Evolutionary conservation across 257 asterid species (phyloP), one percentile per base, ranked within the genome.

Genomic region (Rubia yunnanensis): DNA sequence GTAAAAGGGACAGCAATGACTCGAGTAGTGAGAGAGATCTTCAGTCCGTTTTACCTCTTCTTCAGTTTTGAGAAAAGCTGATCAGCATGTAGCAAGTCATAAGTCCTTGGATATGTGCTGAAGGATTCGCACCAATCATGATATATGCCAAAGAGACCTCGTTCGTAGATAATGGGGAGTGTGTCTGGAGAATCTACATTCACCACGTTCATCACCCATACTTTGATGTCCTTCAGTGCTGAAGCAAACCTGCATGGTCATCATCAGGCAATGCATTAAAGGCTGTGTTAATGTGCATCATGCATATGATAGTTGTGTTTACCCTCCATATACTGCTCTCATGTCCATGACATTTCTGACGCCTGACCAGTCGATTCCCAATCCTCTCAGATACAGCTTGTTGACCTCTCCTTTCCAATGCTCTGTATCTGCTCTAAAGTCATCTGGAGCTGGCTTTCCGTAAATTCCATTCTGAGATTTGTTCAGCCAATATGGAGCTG

Each of bases 301-400:
- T 56, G 52, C 64, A 60, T 34, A 28, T 44, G 18, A 64, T 23
- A 11, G 61, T 36, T 32, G 54, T 30, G 18, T 31, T 71, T 85
- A 90, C 97, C 97, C 97, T 53, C 96, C 97, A 67, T 88, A 88
- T 28, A 81, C 96, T 62, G 97, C 94, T 88, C 96, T 84, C 84
- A 88, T 80, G 84, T 88, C 98, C 98, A 91, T 88, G 72, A 85
- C 80, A 22, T 88, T 91, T 76, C 96, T 82, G 36, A 88, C 86
- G 26, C 74, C 77, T 18, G 89, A 70, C 97, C 96, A 91, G 76
- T 72, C 83, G 52, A 91, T 83, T 28, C 98, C 98, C 72, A 91
- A 44, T 26, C 84, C 89, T 8, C 69, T 78, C 74, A 83, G 78
- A 72, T 91, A 91, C 2, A 76, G 53, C 56, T 83, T 88, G 79